Evolutionary conservation across 176 grass and related monocot genomes (phyloP).

Genomic region (Phoenix dactylifera): DNA sequence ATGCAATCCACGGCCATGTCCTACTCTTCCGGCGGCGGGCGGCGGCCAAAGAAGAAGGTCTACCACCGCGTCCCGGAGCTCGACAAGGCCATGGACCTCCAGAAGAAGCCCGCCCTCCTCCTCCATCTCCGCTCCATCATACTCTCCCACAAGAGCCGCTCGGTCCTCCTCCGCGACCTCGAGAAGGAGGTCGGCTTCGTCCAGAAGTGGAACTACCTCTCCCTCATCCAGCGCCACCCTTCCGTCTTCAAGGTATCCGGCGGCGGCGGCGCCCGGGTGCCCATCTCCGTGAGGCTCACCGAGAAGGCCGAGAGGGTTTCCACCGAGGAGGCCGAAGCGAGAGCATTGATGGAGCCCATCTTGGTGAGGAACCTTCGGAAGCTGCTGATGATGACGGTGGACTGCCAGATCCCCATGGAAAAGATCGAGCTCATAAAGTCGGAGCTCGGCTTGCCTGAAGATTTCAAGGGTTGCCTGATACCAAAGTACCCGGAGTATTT

Average conservation of each 20-base stretch:
- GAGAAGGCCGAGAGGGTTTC: conserved; percentile 66
- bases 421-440: conserved; percentile 77
- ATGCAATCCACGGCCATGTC: conserved; percentile 39
- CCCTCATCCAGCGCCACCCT: conserved; percentile 56
- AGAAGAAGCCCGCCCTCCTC: conserved; percentile 61
- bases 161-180: conserved; percentile 58
- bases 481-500: conserved; percentile 62
- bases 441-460: conserved; percentile 49
- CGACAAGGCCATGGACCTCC: conserved; percentile 78
- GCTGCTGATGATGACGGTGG: conserved; percentile 82
- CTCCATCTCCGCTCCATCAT: conserved; percentile 54
- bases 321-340: conserved; percentile 34
- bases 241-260: conserved; percentile 59
- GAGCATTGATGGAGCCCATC: conserved; percentile 58
- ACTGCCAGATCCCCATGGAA: conserved; percentile 62
- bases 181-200: conserved; percentile 87
- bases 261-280: conserved; percentile 26
- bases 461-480: conserved; percentile 60
- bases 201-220: conserved; percentile 71
- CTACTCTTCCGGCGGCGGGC: conserved; percentile 35
- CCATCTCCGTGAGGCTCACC: conserved; percentile 60
- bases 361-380: conserved; percentile 67
- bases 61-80: conserved; percentile 69
- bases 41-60: conserved; percentile 70
- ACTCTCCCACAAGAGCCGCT: conserved; percentile 35